phyloP scores from a whole-genome alignment of 805 yeast genomes.

The Blastobotrys americana region DNA sequence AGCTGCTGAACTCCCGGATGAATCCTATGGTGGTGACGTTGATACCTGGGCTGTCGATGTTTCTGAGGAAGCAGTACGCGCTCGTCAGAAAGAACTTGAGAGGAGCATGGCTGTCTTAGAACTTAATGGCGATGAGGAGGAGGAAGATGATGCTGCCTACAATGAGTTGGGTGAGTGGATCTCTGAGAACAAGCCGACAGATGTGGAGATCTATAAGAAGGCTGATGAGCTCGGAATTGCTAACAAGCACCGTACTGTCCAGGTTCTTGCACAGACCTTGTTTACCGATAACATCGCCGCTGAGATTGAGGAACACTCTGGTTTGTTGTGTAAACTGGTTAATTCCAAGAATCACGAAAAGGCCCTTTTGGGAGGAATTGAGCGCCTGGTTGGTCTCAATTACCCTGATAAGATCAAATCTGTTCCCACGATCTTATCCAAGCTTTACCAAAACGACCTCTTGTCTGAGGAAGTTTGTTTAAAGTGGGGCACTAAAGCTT shows the following conservation, averaged over 20 bases:
- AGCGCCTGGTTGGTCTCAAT: conserved; percentile 80
- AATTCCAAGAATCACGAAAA: conserved; percentile 60
- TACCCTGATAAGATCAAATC: conserved; percentile 62
- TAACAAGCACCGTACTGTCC: conserved; percentile 67
- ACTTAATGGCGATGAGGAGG: conserved; percentile 34
- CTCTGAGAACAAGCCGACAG: conserved; percentile 56
- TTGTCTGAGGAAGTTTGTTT: conserved; percentile 73
- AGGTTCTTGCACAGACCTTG: conserved; percentile 85
- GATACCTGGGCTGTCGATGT: conserved; percentile 98
- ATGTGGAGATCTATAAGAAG: conserved; percentile 88
- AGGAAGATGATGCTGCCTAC: conserved; percentile 43
- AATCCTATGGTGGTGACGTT: conserved; percentile 48
- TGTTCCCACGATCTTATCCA: conserved; percentile 76
- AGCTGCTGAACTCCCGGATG: conserved; percentile 58
- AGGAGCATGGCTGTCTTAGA: conserved; percentile 38
- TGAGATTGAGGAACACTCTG: conserved; percentile 70
- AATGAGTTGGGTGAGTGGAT: conserved; percentile 90
- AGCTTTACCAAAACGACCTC: conserved; percentile 75
- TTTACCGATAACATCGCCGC: conserved; percentile 64
- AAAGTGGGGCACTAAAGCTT: conserved; percentile 84
- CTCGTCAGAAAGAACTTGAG: conserved; percentile 83
- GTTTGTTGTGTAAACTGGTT: conserved; percentile 73
- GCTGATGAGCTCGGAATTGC: conserved; percentile 71
- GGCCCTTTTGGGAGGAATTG: conserved; percentile 92
- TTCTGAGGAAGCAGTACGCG: conserved; percentile 91